Conservation (phyloP, 768 basidiomycete species). For the Amanita jacksonii region DNA sequence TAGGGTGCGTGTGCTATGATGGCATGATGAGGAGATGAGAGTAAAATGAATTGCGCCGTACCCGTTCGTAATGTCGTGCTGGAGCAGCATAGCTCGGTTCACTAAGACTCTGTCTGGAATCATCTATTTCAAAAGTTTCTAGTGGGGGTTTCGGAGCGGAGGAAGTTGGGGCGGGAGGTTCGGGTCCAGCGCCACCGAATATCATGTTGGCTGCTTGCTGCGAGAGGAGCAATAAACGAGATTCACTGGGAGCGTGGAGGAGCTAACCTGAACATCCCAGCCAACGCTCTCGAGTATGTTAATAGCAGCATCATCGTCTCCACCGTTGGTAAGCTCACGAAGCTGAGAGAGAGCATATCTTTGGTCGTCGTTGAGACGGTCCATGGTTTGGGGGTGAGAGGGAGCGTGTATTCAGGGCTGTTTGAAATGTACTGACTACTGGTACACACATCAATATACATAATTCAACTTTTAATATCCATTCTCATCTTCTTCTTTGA, state of each 20-base stretch:
- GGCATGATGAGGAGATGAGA: slow-evolving; percentile 6
- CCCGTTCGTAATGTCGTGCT: slow-evolving; percentile 10
- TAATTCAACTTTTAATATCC: slow-evolving; percentile 18
- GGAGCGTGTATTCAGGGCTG: slow-evolving; percentile 5
- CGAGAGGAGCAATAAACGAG: background rate
- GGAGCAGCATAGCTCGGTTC: slow-evolving; percentile 11
- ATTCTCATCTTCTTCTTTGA: slow-evolving; percentile 46
- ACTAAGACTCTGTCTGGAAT: slow-evolving; percentile 29
- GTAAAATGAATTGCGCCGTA: slow-evolving; percentile 9
- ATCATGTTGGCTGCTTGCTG: slow-evolving; percentile 54
- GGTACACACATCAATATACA: slow-evolving; percentile 1
- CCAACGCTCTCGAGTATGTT: slow-evolving; percentile 49
- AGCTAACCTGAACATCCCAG: slow-evolving; percentile 60
- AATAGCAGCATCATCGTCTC: slow-evolving; percentile 54
- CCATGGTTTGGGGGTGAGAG: slow-evolving; percentile 10
- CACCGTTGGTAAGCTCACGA: slow-evolving; percentile 47
- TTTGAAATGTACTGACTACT: slow-evolving; percentile 7
- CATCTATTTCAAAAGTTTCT: slow-evolving; percentile 43
- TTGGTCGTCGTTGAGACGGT: slow-evolving; percentile 17
- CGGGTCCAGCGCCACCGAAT: slow-evolving; percentile 29
- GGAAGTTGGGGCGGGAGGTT: slow-evolving; percentile 11
- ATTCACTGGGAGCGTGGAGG: background rate
- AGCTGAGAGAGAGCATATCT: slow-evolving; percentile 34
- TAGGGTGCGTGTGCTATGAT: slow-evolving; percentile 11
- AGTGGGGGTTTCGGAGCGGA: slow-evolving; percentile 11